phyloP scores from a whole-genome alignment of 2,329 filamentous ascomycete species.

The Colletotrichum cereale region DNA sequence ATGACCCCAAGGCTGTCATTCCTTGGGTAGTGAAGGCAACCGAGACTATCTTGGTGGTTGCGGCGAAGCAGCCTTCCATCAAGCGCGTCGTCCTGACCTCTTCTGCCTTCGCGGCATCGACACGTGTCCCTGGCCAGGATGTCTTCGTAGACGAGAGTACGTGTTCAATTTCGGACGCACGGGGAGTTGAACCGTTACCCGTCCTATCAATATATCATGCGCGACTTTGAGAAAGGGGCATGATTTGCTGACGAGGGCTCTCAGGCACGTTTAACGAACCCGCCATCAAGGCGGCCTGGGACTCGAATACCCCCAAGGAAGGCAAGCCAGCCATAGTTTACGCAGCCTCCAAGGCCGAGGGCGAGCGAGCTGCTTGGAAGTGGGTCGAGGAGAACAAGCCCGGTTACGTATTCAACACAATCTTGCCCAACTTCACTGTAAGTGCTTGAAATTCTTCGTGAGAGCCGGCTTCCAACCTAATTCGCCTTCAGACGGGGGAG shows the following conservation, averaged over 20 bases:
- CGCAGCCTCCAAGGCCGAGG: slow-evolving; percentile 53
- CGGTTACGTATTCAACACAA: slow-evolving; percentile 48
- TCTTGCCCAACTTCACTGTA: slow-evolving; percentile 47
- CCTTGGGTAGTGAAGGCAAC: slow-evolving; percentile 48
- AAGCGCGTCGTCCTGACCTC: slow-evolving; percentile 57
- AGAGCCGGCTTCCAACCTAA: not conserved
- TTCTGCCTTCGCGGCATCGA: slow-evolving; percentile 46
- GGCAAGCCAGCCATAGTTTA: slow-evolving; percentile 48
- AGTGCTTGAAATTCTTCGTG: not conserved
- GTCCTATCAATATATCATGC: too few species aligned
- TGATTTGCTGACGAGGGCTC: not conserved
- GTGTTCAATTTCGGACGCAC: not conserved
- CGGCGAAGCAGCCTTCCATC: slow-evolving; percentile 50
- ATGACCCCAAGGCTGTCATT: slow-evolving; percentile 56
- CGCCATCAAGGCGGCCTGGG: slow-evolving; percentile 51
- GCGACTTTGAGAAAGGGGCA: not conserved
- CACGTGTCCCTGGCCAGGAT: slow-evolving; percentile 39
- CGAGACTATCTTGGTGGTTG: slow-evolving; percentile 49
- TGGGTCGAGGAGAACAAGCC: slow-evolving; percentile 51
- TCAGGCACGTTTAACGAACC: slow-evolving; percentile 52
- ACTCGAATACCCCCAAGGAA: slow-evolving; percentile 49
- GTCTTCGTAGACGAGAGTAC: slow-evolving; percentile 41
- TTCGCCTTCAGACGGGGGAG: slow-evolving; percentile 18
- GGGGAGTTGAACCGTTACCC: not conserved
- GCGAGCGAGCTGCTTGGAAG: slow-evolving; percentile 54